Base-by-base conservation (phyloP, 331 rosid genomes). In the Saraca asoca region DNA sequence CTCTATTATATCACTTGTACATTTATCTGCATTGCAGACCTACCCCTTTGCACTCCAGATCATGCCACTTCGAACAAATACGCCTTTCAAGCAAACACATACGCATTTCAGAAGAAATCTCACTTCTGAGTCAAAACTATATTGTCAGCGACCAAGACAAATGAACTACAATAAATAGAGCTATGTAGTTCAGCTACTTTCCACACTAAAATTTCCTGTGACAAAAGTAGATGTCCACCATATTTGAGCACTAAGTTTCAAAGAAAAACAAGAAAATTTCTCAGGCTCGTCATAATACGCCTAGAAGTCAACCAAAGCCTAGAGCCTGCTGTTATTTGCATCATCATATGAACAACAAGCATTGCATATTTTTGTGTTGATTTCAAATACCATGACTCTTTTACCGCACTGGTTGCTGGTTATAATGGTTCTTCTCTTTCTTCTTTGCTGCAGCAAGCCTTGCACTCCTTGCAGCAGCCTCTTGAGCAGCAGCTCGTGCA, bases 361-460 rank as follows among this genome's bases (percentile, higher is more conserved):
- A 78, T 75, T 76, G 65, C 89, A 80, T 71, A 82, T 79, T 82
- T 87, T 61, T 71, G 80, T 77, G 31, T 24, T 24, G 31, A 24
- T 24, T 24, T 24, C 31, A 74, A 77, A 50, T 67, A 57, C 54
- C 68, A 53, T 4, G 62, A 51, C 31, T 24, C 31, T 24, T 78
- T 85, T 83, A 85, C 88, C 95, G 85, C 70, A 85, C 85, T 6
- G 91, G 91, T 78, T 82, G 95, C 82, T 85, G 95, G 62, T 85
- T 88, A 75, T 83, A 85, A 80, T 85, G 91, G 3, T 63, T 79
- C 87, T 88, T 88, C 85, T 83, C 89, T 24, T 88, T 88, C 43
- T 85, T 88, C 89, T 88, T 88, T 9, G 89, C 80, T 0, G 95
- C 87, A 18, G 87, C 85, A 5, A 88, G 79, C 78, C 0, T 88